These are phyloP conservation scores for Solanum etuberosum DNA, from an alignment of 257 asterid genomes.

Conservation along the genomic window DNA sequence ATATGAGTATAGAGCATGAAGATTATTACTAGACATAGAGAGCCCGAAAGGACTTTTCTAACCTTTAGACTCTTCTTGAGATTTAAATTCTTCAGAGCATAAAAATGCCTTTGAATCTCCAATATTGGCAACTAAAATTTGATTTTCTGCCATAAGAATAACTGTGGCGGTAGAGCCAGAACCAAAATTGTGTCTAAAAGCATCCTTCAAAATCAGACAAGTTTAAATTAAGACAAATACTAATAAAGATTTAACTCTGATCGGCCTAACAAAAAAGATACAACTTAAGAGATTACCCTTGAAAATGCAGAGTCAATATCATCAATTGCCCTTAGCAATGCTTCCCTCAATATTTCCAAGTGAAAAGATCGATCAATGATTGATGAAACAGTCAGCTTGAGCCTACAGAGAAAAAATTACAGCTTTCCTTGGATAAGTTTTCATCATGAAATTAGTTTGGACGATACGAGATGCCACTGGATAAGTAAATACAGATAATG, in stretches of 20 bases:
- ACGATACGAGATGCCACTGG: not conserved
- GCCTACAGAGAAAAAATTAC: conserved; percentile 29
- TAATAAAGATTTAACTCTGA: not conserved
- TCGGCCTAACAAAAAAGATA: not conserved
- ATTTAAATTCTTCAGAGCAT: conserved; percentile 77
- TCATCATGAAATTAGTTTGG: not conserved
- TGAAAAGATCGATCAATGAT: conserved; percentile 63
- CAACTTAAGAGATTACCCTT: conserved; percentile 29
- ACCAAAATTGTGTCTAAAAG: conserved; percentile 47
- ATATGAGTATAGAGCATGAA: not conserved
- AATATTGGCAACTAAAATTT: conserved; percentile 81
- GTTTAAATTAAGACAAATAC: conserved; percentile 10
- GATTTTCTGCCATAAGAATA: conserved; percentile 62
- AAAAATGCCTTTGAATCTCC: conserved; percentile 96
- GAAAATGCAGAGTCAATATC: conserved; percentile 73
- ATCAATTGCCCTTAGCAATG: conserved; percentile 74
- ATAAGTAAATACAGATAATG: not conserved
- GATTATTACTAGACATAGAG: not conserved
- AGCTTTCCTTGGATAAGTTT: not conserved
- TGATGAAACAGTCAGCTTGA: conserved; percentile 59
- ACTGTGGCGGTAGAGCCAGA: conserved; percentile 93
- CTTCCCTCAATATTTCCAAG: conserved; percentile 78
- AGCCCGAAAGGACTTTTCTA: conserved; percentile 5
- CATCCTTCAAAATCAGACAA: conserved; percentile 52
- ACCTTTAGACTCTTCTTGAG: conserved; percentile 91